Base-by-base conservation (phyloP, 2,329 filamentous ascomycete species). In the Talaromyces sp. region DNA sequence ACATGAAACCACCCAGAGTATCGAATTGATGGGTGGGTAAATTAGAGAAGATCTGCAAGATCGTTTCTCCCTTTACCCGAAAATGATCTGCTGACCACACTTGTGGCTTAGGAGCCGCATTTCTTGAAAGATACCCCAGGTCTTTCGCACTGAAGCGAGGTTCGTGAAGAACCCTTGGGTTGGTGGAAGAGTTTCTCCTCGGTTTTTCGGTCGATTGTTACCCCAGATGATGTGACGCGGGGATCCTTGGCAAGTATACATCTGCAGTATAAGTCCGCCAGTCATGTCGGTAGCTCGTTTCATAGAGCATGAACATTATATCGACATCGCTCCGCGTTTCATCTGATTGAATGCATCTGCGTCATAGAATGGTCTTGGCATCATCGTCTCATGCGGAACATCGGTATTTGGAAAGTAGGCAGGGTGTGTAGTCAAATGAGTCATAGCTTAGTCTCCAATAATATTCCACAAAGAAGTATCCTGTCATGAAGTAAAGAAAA, bases 161-260 rank as follows among this genome's bases (percentile, higher is more conserved):
- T 9, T 54, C 8, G 9, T 35, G 28, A 21, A 37, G 50, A 14
- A 35, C n/a, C n/a, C 31, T 35, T n/a, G n/a, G 28, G 50, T 54
- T 54, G 50, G 50, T 54, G 50, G 50, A 54, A 35, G 25, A 54
- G 31, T 54, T 14, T 35, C 31, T 35, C n/a, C n/a, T 35, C 50
- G 31, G 28, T 23, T 16, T 35, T 23, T 54, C 28, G 50, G 50
- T 1, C 2, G n/a, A 18, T 21, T 54, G n/a, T 21, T 54, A 54
- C 28, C 50, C 50, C 50, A 54, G 31, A 33, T 18, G 16, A 52
- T 35, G 28, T 21, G 48, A 35, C 35, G 50, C n/a, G 50, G 50
- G 28, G 31, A 54, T 37, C n/a, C 50, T 54, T 54, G 50, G 28
- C 28, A 23, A n/a, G 5, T 2, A 35, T 35, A 35, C 2, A 21